phyloP scores from a whole-genome alignment of 495 filamentous ascomycete genomes.

The Mytilinidion resinicola region DNA sequence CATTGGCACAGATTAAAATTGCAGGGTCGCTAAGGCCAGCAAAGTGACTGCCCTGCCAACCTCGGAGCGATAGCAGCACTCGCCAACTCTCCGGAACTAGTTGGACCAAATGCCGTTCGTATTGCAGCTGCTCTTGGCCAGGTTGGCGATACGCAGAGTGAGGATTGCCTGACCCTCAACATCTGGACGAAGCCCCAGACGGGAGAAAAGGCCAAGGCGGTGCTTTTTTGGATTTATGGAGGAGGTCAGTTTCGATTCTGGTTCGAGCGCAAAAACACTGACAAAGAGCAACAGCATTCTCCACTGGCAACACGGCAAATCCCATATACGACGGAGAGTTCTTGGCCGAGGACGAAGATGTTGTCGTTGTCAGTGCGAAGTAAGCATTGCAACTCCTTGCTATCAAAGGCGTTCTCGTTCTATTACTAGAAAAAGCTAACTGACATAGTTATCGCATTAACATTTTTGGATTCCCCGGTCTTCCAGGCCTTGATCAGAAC shows the following conservation, averaged over 20 bases:
- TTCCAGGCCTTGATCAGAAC: constrained; percentile 11
- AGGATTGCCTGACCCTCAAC: constrained; percentile 39
- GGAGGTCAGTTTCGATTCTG: constrained; percentile 1
- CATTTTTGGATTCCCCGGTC: constrained; percentile 3
- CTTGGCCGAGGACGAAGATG: constrained; percentile 30
- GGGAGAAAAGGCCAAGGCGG: constrained; percentile 29
- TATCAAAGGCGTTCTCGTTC: not conserved
- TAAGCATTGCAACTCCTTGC: not conserved
- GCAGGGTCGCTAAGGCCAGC: not conserved
- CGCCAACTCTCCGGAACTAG: not conserved
- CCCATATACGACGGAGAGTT: constrained; percentile 23
- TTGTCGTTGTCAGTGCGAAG: constrained; percentile 7
- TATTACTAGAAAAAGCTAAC: not conserved
- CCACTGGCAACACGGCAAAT: constrained; percentile 4
- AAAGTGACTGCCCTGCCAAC: not conserved
- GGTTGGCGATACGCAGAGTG: constrained; percentile 11
- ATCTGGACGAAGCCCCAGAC: constrained; percentile 33
- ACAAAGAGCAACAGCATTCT: not conserved
- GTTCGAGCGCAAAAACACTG: not conserved
- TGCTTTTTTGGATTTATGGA: constrained; percentile 35
- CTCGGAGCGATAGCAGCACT: not conserved
- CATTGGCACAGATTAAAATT: not conserved
- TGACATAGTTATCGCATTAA: not conserved
- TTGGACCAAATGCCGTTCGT: not conserved
- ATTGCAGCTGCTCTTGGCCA: not conserved